phyloP scores from a whole-genome alignment of 495 filamentous ascomycete genomes.

The Penicillium samsonianum region DNA sequence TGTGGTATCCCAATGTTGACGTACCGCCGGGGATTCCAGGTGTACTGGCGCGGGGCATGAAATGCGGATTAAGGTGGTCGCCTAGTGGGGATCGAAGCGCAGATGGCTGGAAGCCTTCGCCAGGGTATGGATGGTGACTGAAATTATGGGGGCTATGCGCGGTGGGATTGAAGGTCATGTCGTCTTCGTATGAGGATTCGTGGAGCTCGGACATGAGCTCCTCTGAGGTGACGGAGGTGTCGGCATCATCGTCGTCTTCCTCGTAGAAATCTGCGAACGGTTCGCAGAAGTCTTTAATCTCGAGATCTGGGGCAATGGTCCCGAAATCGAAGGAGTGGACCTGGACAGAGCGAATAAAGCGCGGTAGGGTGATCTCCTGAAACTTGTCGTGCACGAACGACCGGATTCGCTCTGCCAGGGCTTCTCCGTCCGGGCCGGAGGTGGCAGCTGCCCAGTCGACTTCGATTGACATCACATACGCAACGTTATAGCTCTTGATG shows the following conservation, averaged over 20 bases:
- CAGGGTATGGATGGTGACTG: conserved; percentile 30
- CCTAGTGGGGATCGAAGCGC: conserved; percentile 45
- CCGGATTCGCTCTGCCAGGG: conserved; percentile 80
- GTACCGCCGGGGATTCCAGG: conserved; percentile 83
- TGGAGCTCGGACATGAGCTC: conserved; percentile 34
- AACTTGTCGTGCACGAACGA: conserved; percentile 95
- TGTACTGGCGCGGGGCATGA: conserved; percentile 64
- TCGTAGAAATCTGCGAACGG: conserved; percentile 97
- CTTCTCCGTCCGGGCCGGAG: conserved; percentile 80
- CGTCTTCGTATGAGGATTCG: conserved; percentile 40
- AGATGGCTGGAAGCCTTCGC: conserved; percentile 36
- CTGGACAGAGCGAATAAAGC: conserved; percentile 94
- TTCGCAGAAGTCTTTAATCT: conserved; percentile 95
- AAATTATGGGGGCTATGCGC: conserved; percentile 24
- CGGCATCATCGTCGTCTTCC: conserved; percentile 60
- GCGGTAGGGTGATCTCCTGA: conserved; percentile 83
- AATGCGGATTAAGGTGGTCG: conserved; percentile 62
- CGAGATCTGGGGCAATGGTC: conserved; percentile 74
- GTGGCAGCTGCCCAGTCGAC: conserved; percentile 94
- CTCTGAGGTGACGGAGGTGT: conserved; percentile 45
- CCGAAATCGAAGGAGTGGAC: conserved; percentile 96
- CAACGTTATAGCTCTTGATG: conserved; percentile 12
- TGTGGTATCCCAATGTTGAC: conserved; percentile 88
- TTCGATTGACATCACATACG: conserved; percentile 87
- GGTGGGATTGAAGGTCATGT: conserved; percentile 30